Conservation (phyloP, 177 flowering plant species). For the Vitis hybrid region DNA sequence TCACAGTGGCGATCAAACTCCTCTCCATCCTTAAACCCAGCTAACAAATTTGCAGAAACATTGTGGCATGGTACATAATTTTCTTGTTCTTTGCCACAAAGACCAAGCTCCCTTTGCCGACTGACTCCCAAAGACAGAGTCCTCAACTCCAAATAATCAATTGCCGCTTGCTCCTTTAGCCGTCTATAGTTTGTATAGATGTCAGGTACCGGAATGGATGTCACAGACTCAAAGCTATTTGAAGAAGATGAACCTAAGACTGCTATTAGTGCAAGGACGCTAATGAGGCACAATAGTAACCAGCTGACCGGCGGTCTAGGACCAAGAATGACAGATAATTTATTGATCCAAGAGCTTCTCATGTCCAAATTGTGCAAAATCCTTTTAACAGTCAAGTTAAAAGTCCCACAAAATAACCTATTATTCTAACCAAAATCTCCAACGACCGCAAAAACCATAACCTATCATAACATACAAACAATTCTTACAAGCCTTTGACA, state of each 20-base stretch:
- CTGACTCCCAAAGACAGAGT: conserved; percentile 46
- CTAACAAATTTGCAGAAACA: conserved; percentile 59
- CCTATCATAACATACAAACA: conserved; percentile 19
- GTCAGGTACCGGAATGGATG: conserved; percentile 27
- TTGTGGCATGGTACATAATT: conserved; percentile 86
- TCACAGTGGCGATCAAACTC: conserved; percentile 96
- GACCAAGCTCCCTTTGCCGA: conserved; percentile 47
- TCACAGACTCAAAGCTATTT: conserved; percentile 38
- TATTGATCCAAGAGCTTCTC: conserved; percentile 78
- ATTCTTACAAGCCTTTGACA: conserved; percentile 21
- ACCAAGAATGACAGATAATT: conserved; percentile 43
- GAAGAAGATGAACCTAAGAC: conserved; percentile 62
- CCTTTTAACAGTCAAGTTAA: conserved; percentile 6
- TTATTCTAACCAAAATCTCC: conserved; percentile 15
- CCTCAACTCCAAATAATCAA: conserved; percentile 65
- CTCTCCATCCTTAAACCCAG: conserved; percentile 76
- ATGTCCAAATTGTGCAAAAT: conserved; percentile 50
- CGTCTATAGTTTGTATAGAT: conserved; percentile 65
- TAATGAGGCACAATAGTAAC: conserved; percentile 60
- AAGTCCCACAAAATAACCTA: conserved; percentile 10
- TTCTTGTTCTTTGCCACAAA: conserved; percentile 87
- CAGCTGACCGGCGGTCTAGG: conserved; percentile 62
- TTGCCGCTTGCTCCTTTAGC: conserved; percentile 75
- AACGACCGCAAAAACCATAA: conserved; percentile 19
- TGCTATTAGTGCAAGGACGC: conserved; percentile 59